Evolutionary conservation across 192 early-diverging fungal genomes (phyloP).

Genomic region (Backusella liffmaniae): DNA sequence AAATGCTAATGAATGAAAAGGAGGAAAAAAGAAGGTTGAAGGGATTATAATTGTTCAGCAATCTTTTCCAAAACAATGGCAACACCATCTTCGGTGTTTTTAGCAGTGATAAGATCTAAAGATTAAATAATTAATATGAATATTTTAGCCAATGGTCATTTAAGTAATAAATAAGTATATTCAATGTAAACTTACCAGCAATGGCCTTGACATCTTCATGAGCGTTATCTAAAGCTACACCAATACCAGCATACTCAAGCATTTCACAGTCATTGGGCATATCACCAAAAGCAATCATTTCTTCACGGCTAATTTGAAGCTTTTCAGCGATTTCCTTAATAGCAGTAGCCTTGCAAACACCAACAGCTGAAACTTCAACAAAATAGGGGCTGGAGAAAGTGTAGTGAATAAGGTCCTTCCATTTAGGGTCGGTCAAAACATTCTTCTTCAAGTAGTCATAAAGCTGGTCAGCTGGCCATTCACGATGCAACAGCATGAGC

Average conservation of each 20-base stretch:
- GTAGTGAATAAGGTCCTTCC: slow-evolving; percentile 24
- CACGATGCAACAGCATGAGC: slow-evolving; percentile 20
- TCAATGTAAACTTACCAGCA: slow-evolving; percentile 16
- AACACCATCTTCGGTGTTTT: slow-evolving; percentile 43
- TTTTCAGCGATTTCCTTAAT: slow-evolving; percentile 34
- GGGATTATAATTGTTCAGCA: not conserved
- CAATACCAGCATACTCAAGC: slow-evolving; percentile 42
- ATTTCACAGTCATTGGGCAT: slow-evolving; percentile 51
- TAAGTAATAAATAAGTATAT: not conserved
- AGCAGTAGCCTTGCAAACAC: slow-evolving; percentile 45
- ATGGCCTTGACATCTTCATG: slow-evolving; percentile 21
- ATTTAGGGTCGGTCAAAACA: slow-evolving; percentile 16
- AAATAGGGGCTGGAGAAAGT: slow-evolving; percentile 36
- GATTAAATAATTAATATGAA: not conserved
- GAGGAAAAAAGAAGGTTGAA: not conserved
- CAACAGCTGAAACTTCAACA: slow-evolving; percentile 45
- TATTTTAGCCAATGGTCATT: not conserved
- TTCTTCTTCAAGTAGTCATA: slow-evolving; percentile 9
- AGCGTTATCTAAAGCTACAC: slow-evolving; percentile 30
- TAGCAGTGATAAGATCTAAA: slow-evolving; percentile 31
- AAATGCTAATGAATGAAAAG: not conserved
- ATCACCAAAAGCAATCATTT: slow-evolving; percentile 51
- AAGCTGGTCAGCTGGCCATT: slow-evolving; percentile 9
- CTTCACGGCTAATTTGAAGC: slow-evolving; percentile 7
- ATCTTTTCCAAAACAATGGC: slow-evolving; percentile 31